These are phyloP conservation scores for Tricholoma terreum DNA, from an alignment of 768 basidiomycete genomes.

Conservation along the genomic window DNA sequence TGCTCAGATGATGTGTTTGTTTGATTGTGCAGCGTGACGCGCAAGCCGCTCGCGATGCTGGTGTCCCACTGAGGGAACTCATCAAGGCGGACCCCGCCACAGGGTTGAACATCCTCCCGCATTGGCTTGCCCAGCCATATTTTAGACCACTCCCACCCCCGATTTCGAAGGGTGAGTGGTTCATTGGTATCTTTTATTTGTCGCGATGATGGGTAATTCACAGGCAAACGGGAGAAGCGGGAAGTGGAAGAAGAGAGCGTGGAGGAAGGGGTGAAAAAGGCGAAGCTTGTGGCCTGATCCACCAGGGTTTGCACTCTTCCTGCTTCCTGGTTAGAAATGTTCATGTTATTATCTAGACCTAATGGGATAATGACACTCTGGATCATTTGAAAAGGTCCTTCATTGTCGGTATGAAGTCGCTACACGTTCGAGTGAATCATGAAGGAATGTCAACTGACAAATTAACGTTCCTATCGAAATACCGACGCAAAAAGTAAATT, in stretches of 20 bases:
- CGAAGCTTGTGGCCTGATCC: not conserved
- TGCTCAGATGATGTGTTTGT: not conserved
- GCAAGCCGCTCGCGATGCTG: conserved; percentile 21
- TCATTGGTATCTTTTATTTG: not conserved
- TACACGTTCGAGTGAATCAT: no score
- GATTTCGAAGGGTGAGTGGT: not conserved
- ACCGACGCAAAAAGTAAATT: not conserved
- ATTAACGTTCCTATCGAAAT: conserved; percentile 25
- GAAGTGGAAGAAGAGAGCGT: not conserved
- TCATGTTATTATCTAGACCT: no score
- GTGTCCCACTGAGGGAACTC: conserved; percentile 30
- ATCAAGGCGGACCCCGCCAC: conserved; percentile 32
- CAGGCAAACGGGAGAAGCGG: not conserved
- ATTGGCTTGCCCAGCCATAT: conserved; percentile 62
- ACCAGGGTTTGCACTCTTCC: no score
- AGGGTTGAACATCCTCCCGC: conserved; percentile 36
- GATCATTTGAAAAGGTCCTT: no score
- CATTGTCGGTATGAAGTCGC: no score
- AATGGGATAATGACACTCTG: no score
- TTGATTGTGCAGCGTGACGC: conserved; percentile 44
- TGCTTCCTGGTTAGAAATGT: no score
- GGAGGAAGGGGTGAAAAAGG: not conserved
- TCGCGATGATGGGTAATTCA: not conserved
- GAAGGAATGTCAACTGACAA: no score
- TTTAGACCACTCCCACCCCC: conserved; percentile 41